Conservation (phyloP, 345 rosid species). For the Acer negundo region DNA sequence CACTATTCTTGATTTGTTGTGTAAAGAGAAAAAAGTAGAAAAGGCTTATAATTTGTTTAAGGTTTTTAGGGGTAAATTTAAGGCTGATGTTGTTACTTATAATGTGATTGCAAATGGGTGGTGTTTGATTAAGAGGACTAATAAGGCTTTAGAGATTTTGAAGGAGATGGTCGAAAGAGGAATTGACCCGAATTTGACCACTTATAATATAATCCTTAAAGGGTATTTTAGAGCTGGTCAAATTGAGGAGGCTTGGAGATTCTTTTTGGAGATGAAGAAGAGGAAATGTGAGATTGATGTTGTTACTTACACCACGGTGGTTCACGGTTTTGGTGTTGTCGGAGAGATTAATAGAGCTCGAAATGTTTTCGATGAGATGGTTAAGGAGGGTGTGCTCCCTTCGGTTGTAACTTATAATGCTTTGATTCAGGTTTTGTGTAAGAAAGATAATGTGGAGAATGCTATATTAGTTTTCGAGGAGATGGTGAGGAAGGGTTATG, state of each 20-base stretch:
- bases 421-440: conserved; percentile 84
- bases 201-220: conserved; percentile 75
- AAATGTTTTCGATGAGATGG: conserved; percentile 72
- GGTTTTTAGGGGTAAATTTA: conserved; percentile 60
- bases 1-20: conserved; percentile 76
- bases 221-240: conserved; percentile 84
- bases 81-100: conserved; percentile 74
- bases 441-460: conserved; percentile 80
- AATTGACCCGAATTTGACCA: conserved; percentile 55
- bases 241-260: conserved; percentile 74
- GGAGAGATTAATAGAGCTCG: conserved; percentile 71
- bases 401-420: conserved; percentile 88
- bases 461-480: conserved; percentile 71
- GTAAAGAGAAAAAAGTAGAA: conserved; percentile 72
- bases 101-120: conserved; percentile 83
- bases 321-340: conserved; percentile 76
- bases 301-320: conserved; percentile 71
- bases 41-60: conserved; percentile 73
- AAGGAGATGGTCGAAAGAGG: conserved; percentile 87
- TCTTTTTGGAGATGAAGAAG: conserved; percentile 89
- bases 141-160: conserved; percentile 72
- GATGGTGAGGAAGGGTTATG: conserved; percentile 75
- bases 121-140: conserved; percentile 84
- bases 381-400: conserved; percentile 74
- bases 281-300: conserved; percentile 75